Percentiles rank a stretch among this genome's conserved stretches.
These are phyloP conservation scores for Teratosphaeria epicoccoides DNA, from an alignment of 2,329 filamentous ascomycete genomes.

Conservation along the genomic window DNA sequence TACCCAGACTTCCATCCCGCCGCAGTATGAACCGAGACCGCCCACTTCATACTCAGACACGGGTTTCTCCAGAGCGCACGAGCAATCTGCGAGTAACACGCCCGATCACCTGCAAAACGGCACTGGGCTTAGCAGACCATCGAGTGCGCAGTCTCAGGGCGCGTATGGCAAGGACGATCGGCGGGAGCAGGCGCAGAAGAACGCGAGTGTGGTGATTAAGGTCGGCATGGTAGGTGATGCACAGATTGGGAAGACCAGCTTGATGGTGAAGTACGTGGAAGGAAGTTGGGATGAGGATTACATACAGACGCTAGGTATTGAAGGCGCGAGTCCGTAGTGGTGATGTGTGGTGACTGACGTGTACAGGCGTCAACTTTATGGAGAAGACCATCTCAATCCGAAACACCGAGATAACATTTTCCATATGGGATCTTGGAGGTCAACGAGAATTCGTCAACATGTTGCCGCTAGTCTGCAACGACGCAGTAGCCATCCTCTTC, in stretches of 20 bases:
- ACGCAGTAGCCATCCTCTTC: constrained; percentile 95
- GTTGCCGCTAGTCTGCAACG: constrained; percentile 97
- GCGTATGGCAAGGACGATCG: constrained; percentile 23
- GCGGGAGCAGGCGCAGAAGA: constrained; percentile 35
- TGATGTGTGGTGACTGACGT: background rate
- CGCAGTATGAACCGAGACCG: constrained; percentile 32
- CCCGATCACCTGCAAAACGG: constrained; percentile 25
- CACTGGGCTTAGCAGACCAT: constrained; percentile 22
- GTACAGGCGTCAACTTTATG: constrained; percentile 91
- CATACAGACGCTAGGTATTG: constrained; percentile 78
- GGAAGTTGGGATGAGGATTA: constrained; percentile 99
- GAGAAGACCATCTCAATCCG: constrained; percentile 99
- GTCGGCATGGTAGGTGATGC: constrained; percentile 99
- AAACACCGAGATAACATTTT: constrained; percentile 99
- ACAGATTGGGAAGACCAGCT: constrained; percentile 95
- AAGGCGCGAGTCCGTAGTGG: background rate
- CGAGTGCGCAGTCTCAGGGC: constrained; percentile 21
- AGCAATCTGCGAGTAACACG: constrained; percentile 33
- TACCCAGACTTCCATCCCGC: constrained; percentile 29
- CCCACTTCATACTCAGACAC: constrained; percentile 46
- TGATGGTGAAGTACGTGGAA: constrained; percentile 99
- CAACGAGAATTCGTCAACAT: constrained; percentile 99
- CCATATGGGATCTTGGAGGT: constrained; percentile 96
- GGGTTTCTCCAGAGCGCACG: constrained; percentile 34
- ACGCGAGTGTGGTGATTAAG: constrained; percentile 81